Conservation (phyloP, 306 rosid genomes). For the Erythrophleum fordii region DNA sequence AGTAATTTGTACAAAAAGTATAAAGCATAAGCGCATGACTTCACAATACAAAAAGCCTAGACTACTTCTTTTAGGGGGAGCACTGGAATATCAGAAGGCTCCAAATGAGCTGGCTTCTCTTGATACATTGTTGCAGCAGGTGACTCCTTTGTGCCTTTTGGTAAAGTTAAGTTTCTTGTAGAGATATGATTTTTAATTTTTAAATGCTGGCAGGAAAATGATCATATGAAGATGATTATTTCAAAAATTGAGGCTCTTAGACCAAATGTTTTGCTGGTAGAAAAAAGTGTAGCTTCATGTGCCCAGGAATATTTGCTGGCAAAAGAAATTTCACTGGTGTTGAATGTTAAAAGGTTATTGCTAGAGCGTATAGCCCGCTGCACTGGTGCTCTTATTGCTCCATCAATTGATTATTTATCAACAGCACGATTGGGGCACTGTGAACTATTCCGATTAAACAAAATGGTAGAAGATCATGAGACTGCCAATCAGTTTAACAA, state of each 20-base stretch:
- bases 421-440: constrained; percentile 59
- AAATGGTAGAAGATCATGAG: constrained; percentile 55
- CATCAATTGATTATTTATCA: constrained; percentile 58
- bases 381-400: constrained; percentile 67
- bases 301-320: constrained; percentile 66
- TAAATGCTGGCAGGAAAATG: constrained; percentile 57
- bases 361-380: constrained; percentile 69
- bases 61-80: constrained; percentile 75
- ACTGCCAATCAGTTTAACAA: constrained; percentile 53
- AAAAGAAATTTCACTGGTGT: constrained; percentile 69
- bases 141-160: not conserved
- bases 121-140: constrained; percentile 68
- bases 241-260: constrained; percentile 65
- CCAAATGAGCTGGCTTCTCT: constrained; percentile 63
- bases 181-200: not conserved
- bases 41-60: constrained; percentile 87
- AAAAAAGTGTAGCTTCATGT: constrained; percentile 66
- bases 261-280: constrained; percentile 76
- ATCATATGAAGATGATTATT: constrained; percentile 64
- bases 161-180: not conserved
- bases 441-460: constrained; percentile 65
- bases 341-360: constrained; percentile 70
- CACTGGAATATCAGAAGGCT: constrained; percentile 69
- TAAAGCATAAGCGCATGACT: constrained; percentile 98
- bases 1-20: constrained; percentile 92